Evolutionary conservation across 2,329 filamentous ascomycete species (phyloP).

Genomic region (Periconia digitata): DNA sequence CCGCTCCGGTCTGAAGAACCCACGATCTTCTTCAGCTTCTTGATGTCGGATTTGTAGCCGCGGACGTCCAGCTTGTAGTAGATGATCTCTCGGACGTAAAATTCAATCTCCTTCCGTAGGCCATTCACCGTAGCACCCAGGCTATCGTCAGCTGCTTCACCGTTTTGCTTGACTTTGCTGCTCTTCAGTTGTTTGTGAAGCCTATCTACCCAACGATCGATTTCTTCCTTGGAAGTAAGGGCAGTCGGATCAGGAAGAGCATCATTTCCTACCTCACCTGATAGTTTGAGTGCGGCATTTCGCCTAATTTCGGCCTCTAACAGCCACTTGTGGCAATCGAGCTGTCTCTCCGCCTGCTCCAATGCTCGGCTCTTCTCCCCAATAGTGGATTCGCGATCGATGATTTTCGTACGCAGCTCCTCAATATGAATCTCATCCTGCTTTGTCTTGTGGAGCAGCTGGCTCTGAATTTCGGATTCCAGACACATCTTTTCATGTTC

Average conservation of each 20-base stretch:
- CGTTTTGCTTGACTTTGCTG: slow-evolving; percentile 13
- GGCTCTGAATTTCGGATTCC: slow-evolving; percentile 31
- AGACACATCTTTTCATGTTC: slow-evolving; percentile 25
- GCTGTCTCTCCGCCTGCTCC: slow-evolving; percentile 33
- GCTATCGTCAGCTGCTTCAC: slow-evolving; percentile 5
- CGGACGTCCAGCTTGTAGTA: slow-evolving; percentile 53
- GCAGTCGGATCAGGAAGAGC: slow-evolving; percentile 30
- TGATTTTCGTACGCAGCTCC: slow-evolving; percentile 29
- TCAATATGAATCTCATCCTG: slow-evolving; percentile 31
- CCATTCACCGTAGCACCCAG: slow-evolving; percentile 22
- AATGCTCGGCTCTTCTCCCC: slow-evolving; percentile 34
- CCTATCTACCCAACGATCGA: slow-evolving; percentile 38
- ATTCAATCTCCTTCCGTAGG: slow-evolving; percentile 44
- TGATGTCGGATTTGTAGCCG: slow-evolving; percentile 47
- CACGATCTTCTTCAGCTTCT: slow-evolving; percentile 30
- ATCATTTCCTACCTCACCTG: slow-evolving; percentile 21
- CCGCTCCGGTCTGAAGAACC: not conserved
- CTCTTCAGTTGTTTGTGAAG: slow-evolving; percentile 37
- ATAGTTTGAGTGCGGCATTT: slow-evolving; percentile 29
- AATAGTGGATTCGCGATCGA: slow-evolving; percentile 35
- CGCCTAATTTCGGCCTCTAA: slow-evolving; percentile 45
- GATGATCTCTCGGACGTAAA: slow-evolving; percentile 51
- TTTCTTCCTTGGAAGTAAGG: slow-evolving; percentile 33
- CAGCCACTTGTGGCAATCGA: slow-evolving; percentile 44
- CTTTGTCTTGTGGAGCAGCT: slow-evolving; percentile 29